phyloP scores from a whole-genome alignment of 2,329 filamentous ascomycete species.

The Paecilomyces dactylethromorphus region DNA sequence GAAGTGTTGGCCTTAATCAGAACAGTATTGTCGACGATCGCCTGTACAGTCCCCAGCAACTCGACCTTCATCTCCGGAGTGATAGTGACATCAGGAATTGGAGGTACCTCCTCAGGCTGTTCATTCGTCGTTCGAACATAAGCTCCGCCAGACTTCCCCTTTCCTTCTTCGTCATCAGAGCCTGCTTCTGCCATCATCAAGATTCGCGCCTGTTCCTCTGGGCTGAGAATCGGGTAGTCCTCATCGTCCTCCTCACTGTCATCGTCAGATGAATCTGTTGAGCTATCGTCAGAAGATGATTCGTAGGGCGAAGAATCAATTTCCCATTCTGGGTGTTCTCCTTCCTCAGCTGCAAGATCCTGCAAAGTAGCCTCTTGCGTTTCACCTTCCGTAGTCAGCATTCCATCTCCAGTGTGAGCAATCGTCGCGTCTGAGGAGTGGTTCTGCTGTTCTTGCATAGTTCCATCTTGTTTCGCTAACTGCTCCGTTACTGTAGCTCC shows the following conservation, averaged over 20 bases:
- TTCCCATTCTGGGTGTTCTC: constrained; percentile 73
- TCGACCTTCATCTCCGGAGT: constrained; percentile 70
- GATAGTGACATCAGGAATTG: constrained; percentile 72
- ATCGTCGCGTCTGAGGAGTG: not conserved
- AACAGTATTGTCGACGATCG: constrained; percentile 69
- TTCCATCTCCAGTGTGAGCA: not conserved
- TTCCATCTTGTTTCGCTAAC: not conserved
- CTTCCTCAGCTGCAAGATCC: constrained; percentile 20
- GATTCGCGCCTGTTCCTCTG: constrained; percentile 76
- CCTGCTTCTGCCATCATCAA: constrained; percentile 77
- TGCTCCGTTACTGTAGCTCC: not conserved
- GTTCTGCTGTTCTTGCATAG: not conserved
- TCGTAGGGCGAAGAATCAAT: constrained; percentile 69
- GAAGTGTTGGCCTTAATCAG: constrained; percentile 72
- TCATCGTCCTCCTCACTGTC: constrained; percentile 41
- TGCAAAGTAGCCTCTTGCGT: constrained; percentile 3
- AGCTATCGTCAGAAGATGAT: constrained; percentile 54
- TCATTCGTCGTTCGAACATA: constrained; percentile 81
- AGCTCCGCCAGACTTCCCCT: constrained; percentile 34
- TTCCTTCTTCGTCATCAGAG: constrained; percentile 67
- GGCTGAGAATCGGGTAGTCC: constrained; percentile 65
- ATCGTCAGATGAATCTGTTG: constrained; percentile 59
- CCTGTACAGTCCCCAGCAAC: constrained; percentile 67
- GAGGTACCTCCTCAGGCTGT: constrained; percentile 52
- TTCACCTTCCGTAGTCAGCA: constrained; percentile 2